phyloP scores from a whole-genome alignment of 2,329 filamentous ascomycete genomes.

The Arthrobotrys musiformis region DNA sequence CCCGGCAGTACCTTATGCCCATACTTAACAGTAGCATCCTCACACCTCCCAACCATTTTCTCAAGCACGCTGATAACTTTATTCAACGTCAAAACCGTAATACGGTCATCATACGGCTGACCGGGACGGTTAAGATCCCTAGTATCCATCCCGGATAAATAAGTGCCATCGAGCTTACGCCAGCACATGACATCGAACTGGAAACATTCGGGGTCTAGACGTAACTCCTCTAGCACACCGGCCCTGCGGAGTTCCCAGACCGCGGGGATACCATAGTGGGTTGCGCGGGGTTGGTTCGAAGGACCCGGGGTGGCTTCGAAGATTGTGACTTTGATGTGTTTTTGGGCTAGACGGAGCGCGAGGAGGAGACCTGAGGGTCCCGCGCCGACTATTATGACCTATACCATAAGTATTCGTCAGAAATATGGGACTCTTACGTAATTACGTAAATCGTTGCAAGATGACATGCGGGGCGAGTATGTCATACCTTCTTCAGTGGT shows the following conservation, averaged over 20 bases:
- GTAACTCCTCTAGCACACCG: constrained; percentile 69
- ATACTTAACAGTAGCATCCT: constrained; percentile 64
- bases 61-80: constrained; percentile 64
- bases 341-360: constrained; percentile 68
- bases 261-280: constrained; percentile 71
- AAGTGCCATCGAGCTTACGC: constrained; percentile 63
- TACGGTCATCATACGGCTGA: constrained; percentile 61
- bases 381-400: constrained; percentile 67
- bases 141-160: constrained; percentile 61
- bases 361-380: constrained; percentile 67
- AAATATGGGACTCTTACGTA: background rate
- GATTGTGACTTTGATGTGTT: constrained; percentile 68
- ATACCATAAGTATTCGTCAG: background rate
- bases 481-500: constrained; percentile 33
- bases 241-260: constrained; percentile 71
- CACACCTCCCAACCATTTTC: constrained; percentile 61
- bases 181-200: constrained; percentile 64
- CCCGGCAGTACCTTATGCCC: constrained; percentile 64
- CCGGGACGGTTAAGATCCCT: constrained; percentile 59
- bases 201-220: constrained; percentile 63
- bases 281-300: constrained; percentile 71
- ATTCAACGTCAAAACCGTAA: constrained; percentile 65
- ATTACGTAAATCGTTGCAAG: background rate
- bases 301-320: constrained; percentile 69
- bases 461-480: background rate